Evolutionary conservation across 2,329 filamentous ascomycete species (phyloP), one percentile per base, ranked within the genome.

Genomic region (Cladophialophora immunda): DNA sequence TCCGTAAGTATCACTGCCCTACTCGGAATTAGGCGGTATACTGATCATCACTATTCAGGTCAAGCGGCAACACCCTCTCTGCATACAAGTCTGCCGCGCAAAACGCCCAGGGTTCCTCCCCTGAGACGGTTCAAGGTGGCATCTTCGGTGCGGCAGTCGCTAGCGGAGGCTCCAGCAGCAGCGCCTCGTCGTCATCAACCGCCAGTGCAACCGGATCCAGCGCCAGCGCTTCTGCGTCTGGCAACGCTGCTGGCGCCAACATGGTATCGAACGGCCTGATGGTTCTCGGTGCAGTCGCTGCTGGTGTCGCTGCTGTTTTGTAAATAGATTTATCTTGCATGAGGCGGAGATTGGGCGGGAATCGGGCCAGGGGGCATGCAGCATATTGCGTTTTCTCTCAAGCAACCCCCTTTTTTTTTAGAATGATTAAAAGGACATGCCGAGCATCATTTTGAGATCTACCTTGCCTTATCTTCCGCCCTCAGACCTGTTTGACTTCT

Each of bases 1-100:
- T 63, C 80, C 82, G 70, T 71, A 66, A 67, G 70, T 70, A 3
- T 1, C 34, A 17, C 34, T 32, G 29, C 60, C 41, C 45, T 22
- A 29, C 34, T 34, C 41, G 25, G 30, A 19, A 27, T 27, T 19
- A n/a, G 15, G 27, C 15, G n/a, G 29, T 29, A 53, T 38, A 29
- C 11, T 41, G 17, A 58, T 19, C 4, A 50, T 15, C 4, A 59
- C 17, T 59, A 8, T 29, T 13, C 32, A 69, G 64, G 45, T 55
- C 30, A 29, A 59, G 45, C 32, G 56, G 25, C 5, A 70, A 67
- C 8, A 72, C 70, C 25, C 66, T 72, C 55, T 65, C 68, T 27
- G 68, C 68, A 8, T 72, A 72, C 64, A 69, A 70, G 45, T 56
- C 58, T 1, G 70, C 70, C n/a, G 66, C 70, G n/a, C 32, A 56